These are phyloP conservation scores for Coemansia sp. DNA, from an alignment of 192 early-diverging fungal genomes.

Conservation along the genomic window DNA sequence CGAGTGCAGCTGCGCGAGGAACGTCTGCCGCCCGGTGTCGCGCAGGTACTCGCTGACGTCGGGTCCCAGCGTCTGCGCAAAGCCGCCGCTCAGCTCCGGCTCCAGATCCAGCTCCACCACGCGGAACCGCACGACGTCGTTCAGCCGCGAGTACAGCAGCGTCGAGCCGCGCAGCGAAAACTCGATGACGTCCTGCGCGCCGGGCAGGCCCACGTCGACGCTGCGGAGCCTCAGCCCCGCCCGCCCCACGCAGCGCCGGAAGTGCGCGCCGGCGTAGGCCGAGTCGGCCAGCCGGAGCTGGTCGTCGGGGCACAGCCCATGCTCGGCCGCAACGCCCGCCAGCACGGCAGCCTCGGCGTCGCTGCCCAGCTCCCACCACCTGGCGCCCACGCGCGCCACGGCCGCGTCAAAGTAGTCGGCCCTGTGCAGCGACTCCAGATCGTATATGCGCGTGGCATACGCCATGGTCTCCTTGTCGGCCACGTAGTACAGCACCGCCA, in stretches of 20 bases:
- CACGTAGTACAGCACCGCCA: constrained; percentile 47
- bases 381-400: neutral
- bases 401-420: constrained; percentile 17
- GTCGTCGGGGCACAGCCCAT: constrained; percentile 35
- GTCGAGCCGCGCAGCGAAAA: constrained; percentile 48
- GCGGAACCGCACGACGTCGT: constrained; percentile 52
- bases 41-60: constrained; percentile 40
- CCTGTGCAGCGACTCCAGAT: constrained; percentile 37
- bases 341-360: constrained; percentile 18
- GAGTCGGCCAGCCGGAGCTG: constrained; percentile 25
- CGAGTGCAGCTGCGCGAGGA: constrained; percentile 42
- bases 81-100: neutral
- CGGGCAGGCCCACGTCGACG: constrained; percentile 31
- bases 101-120: constrained; percentile 23
- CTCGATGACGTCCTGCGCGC: constrained; percentile 42
- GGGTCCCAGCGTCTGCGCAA: constrained; percentile 31
- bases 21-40: constrained; percentile 41
- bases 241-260: constrained; percentile 33
- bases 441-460: constrained; percentile 39
- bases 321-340: constrained; percentile 11
- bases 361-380: constrained; percentile 23
- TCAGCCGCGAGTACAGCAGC: constrained; percentile 47
- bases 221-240: constrained; percentile 20
- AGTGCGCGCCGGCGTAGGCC: constrained; percentile 27
- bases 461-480: constrained; percentile 29